Base-by-base conservation (phyloP, 768 basidiomycete genomes). In the Daedaleopsis sinensis region DNA sequence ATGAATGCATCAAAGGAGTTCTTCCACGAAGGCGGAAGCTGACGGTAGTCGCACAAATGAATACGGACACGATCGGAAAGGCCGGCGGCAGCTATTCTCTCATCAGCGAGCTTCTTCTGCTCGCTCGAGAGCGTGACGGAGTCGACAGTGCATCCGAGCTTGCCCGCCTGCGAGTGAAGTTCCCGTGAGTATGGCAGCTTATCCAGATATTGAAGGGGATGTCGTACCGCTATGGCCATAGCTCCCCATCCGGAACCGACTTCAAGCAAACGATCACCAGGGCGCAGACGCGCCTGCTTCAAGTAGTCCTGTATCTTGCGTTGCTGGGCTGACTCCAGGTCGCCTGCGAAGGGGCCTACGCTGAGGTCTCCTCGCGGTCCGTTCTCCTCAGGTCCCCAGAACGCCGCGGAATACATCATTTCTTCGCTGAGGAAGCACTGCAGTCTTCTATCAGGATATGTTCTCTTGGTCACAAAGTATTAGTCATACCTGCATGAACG, bases 241-340 rank as follows among this genome's bases (percentile, higher is more conserved):
- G 74, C 74, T 2, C 81, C 81, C 82, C 82, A 82, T 8, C 82
- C 82, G 23, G 75, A 76, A 4, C 82, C 82, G 53, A 82, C 78
- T 68, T 83, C 81, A 1, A 83, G 70, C 6, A 82, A 75, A 19
- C 79, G 71, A 52, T 80, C 75, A 0, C 80, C 80, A 7, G 73
- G 67, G 35, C 65, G 59, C 52, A 82, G 73, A 35, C 79, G 72
- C 3, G 81, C 80, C 61, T 80, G 77, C 6, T 65, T 63, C 57
- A 81, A 74, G 60, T 81, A 76, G 63, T 77, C 73, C 35, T 62
- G 69, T 12, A 83, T 60, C 62, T 83, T 83, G 43, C 74, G 73
- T 27, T 73, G 58, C 66, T 82, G 82, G 0, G 81, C 80, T 4
- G 59, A 61, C 44, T 73, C 65, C 21, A 75, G 69, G 58, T 68